These are phyloP conservation scores for Pleurotus sapidus DNA, from an alignment of 768 basidiomycete genomes.

Conservation along the genomic window DNA sequence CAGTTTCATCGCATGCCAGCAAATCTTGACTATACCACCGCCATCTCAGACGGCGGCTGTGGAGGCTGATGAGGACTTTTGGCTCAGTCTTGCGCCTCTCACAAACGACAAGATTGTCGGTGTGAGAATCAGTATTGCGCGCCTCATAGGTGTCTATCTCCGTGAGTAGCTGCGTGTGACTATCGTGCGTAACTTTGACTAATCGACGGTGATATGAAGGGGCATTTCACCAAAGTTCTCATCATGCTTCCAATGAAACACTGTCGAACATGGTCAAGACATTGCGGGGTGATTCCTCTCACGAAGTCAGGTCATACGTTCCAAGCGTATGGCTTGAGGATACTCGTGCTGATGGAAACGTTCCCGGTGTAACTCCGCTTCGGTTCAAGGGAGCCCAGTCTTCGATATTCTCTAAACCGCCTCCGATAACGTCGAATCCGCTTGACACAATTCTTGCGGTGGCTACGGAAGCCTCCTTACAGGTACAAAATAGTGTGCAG, in stretches of 20 bases:
- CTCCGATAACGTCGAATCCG: not conserved
- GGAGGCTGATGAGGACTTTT: constrained; percentile 44
- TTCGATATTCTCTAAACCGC: constrained; percentile 9
- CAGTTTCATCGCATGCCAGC: constrained; percentile 75
- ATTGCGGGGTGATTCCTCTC: constrained; percentile 54
- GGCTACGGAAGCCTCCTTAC: not conserved
- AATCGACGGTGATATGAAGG: constrained; percentile 19
- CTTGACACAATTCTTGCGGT: not conserved
- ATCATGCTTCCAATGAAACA: constrained; percentile 25
- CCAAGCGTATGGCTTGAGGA: constrained; percentile 23
- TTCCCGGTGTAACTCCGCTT: not conserved
- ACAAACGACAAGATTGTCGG: constrained; percentile 72
- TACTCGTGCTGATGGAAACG: not conserved
- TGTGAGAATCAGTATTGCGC: constrained; percentile 84
- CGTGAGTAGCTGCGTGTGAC: constrained; percentile 21
- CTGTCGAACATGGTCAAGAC: constrained; percentile 38
- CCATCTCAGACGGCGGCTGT: constrained; percentile 31
- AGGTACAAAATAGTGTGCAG: not conserved
- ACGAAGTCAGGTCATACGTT: constrained; percentile 63
- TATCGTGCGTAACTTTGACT: not conserved
- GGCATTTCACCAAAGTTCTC: constrained; percentile 22
- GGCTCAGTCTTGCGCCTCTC: constrained; percentile 54
- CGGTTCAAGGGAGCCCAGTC: not conserved
- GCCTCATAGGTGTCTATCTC: constrained; percentile 64
- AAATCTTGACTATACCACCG: constrained; percentile 47